phyloP scores from a whole-genome alignment of 1,284 basidiomycete genomes.

The Volvariella volvacea region DNA sequence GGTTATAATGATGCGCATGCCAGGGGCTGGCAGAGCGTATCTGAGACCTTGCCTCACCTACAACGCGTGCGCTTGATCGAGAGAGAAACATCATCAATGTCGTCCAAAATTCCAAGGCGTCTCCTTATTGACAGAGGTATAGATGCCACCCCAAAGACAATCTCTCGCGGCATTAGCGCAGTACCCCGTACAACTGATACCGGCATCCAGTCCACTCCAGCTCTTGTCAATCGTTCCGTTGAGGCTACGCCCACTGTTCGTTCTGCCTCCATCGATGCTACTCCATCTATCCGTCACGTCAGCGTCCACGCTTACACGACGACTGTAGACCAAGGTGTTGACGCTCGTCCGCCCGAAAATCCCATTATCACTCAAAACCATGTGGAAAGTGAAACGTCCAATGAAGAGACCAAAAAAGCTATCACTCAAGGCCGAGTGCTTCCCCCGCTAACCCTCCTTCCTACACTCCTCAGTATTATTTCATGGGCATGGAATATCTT shows the following conservation, averaged over 20 bases:
- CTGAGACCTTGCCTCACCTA: constrained; percentile 60
- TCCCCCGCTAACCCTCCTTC: not conserved
- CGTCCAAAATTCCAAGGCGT: constrained; percentile 19
- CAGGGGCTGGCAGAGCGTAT: constrained; percentile 58
- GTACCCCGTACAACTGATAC: constrained; percentile 34
- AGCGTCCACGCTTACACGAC: constrained; percentile 26
- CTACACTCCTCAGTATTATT: not conserved
- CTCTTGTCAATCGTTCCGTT: constrained; percentile 35
- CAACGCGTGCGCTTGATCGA: constrained; percentile 60
- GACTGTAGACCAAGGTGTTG: constrained; percentile 31
- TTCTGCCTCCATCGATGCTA: constrained; percentile 44
- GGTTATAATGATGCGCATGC: constrained; percentile 62
- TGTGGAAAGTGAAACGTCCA: not conserved
- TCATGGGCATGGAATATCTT: not conserved
- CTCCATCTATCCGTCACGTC: constrained; percentile 24
- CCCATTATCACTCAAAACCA: constrained; percentile 20
- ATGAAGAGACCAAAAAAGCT: not conserved
- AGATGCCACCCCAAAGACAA: constrained; percentile 45
- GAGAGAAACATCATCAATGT: constrained; percentile 35
- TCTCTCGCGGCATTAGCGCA: constrained; percentile 42
- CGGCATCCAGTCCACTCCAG: constrained; percentile 42
- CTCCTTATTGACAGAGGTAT: constrained; percentile 41
- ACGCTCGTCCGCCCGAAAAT: constrained; percentile 19
- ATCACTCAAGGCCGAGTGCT: too few relatives aligned
- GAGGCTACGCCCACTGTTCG: constrained; percentile 34